Conservation (phyloP, 495 filamentous ascomycete genomes). For the Oidiodendron maius region DNA sequence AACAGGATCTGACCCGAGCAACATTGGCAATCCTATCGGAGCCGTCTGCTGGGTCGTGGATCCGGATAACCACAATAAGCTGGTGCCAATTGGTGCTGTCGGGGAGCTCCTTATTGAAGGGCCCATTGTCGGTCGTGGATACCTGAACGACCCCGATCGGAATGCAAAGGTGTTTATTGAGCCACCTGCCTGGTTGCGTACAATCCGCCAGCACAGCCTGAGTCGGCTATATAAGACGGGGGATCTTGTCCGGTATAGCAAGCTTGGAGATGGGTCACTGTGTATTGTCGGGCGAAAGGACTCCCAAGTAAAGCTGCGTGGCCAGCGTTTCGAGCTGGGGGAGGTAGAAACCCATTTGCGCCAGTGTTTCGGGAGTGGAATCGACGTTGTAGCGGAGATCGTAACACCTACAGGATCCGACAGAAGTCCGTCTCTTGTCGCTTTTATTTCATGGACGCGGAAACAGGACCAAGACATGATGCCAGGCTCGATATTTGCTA, state of each 20-base stretch:
- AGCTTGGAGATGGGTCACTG: slow-evolving; percentile 41
- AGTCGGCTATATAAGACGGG: slow-evolving; percentile 55
- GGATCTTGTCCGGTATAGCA: slow-evolving; percentile 14
- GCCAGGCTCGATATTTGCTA: too few relatives aligned
- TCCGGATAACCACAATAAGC: slow-evolving; percentile 39
- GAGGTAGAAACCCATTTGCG: slow-evolving; percentile 41
- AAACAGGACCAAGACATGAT: too few relatives aligned
- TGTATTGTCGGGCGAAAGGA: slow-evolving; percentile 24
- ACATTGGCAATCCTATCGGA: slow-evolving; percentile 33
- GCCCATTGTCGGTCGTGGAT: slow-evolving; percentile 43
- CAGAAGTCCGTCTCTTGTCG: too few relatives aligned
- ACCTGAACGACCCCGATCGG: slow-evolving; percentile 29
- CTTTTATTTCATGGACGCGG: too few relatives aligned
- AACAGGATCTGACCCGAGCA: slow-evolving; percentile 2
- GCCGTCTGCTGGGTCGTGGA: slow-evolving; percentile 56
- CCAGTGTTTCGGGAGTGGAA: slow-evolving; percentile 22
- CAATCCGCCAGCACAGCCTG: too few relatives aligned
- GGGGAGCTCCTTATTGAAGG: slow-evolving; percentile 62
- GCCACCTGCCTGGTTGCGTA: too few relatives aligned
- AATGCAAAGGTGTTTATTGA: slow-evolving; percentile 24
- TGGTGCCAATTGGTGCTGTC: slow-evolving; percentile 50
- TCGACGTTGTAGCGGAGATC: slow-evolving; percentile 34
- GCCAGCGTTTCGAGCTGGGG: slow-evolving; percentile 24
- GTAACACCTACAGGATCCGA: too few relatives aligned
- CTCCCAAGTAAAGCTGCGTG: slow-evolving; percentile 23